Conservation (phyloP, 2,329 filamentous ascomycete genomes). For the Fusarium torreyae region DNA sequence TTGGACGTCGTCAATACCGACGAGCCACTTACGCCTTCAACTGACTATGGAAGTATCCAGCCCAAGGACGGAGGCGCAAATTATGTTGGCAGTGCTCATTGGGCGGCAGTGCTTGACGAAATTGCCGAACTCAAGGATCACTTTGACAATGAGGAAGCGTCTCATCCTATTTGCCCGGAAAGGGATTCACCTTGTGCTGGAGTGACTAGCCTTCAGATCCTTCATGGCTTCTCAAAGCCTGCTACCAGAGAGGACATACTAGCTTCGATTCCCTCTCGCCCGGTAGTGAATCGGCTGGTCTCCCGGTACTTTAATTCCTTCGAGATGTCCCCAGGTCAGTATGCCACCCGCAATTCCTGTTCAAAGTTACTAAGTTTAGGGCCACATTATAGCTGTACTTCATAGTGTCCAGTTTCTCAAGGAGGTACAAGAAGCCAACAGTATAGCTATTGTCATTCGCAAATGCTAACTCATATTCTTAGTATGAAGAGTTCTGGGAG, state of each 20-base stretch:
- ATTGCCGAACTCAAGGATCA: conserved; percentile 59
- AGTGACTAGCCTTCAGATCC: conserved; percentile 44
- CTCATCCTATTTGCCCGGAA: not conserved
- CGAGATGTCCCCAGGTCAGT: conserved; percentile 43
- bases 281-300: conserved; percentile 54
- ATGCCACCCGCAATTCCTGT: not conserved
- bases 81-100: conserved; percentile 58
- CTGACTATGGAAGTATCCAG: conserved; percentile 53
- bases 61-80: conserved; percentile 41
- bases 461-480: rapidly evolving
- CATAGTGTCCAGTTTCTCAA: conserved; percentile 23
- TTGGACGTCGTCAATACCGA: not conserved
- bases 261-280: conserved; percentile 52
- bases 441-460: not conserved
- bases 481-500: conserved; percentile 64
- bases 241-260: conserved; percentile 53
- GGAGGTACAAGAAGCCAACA: conserved; percentile 1
- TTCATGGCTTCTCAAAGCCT: conserved; percentile 52
- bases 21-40: conserved; percentile 21
- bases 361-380: not conserved
- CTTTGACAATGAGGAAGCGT: conserved; percentile 49
- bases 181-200: not conserved
- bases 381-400: not conserved
- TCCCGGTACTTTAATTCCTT: conserved; percentile 57
- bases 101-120: conserved; percentile 58